Evolutionary conservation across 75 land plant genomes (phyloP).

Genomic region (Chamaecyparis obtusa): DNA sequence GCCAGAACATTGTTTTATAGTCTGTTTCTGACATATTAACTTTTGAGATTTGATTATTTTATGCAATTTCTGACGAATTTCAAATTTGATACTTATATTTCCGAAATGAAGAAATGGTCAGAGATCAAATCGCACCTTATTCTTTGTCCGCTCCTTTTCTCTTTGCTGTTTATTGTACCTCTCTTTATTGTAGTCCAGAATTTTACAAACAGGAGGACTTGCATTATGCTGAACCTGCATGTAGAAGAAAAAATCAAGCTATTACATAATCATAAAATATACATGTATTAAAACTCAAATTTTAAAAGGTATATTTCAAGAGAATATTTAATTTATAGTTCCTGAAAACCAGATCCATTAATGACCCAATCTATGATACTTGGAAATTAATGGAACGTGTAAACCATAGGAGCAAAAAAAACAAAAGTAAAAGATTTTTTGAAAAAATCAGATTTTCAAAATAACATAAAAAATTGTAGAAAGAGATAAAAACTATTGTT

Average conservation of each 20-base stretch:
- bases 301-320: not conserved
- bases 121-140: slow-evolving; percentile 33
- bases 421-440: too few relatives aligned
- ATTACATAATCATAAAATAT: not conserved
- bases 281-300: not conserved
- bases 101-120: not conserved
- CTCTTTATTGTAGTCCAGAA: slow-evolving; percentile 63
- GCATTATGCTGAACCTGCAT: slow-evolving; percentile 49
- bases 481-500: too few relatives aligned
- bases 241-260: not conserved
- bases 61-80: not conserved
- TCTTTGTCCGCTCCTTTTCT: slow-evolving; percentile 52
- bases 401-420: not conserved
- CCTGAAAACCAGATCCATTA: not conserved
- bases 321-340: not conserved
- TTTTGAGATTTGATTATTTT: not conserved
- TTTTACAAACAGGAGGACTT: slow-evolving; percentile 68
- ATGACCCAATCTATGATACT: not conserved
- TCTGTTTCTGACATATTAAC: too few relatives aligned
- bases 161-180: slow-evolving; percentile 36
- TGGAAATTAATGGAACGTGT: not conserved
- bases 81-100: not conserved
- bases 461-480: too few relatives aligned
- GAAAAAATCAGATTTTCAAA: too few relatives aligned
- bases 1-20: not conserved